A percentile compares a stretch with the other conserved stretches of the same genome.
Evolutionary conservation across 2,329 filamentous ascomycete species (phyloP).

Genomic region (Periconia sp.): DNA sequence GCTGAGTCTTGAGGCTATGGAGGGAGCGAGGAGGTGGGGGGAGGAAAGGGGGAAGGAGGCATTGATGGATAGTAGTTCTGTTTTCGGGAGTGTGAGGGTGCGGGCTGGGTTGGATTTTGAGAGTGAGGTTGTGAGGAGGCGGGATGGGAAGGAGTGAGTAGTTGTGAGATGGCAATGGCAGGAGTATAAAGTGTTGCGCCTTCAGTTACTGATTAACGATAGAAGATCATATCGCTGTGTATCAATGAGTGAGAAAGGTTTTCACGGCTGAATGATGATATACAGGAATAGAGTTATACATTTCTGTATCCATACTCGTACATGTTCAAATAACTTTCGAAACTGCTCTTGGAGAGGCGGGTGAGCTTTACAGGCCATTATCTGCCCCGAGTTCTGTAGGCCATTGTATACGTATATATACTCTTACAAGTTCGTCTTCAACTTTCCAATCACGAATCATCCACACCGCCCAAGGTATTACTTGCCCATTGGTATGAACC

Average conservation of each 20-base stretch:
- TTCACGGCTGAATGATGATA: too few species aligned
- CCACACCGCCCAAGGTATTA: constrained; percentile 64
- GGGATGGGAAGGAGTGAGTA: constrained; percentile 10
- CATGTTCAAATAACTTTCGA: too few species aligned
- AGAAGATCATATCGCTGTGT: too few species aligned
- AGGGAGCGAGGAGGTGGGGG: constrained; percentile 46
- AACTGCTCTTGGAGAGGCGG: too few species aligned
- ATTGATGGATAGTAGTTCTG: constrained; percentile 52
- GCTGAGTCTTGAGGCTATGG: constrained; percentile 47
- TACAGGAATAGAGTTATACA: too few species aligned
- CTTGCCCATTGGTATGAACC: constrained; percentile 90
- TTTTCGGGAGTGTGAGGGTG: constrained; percentile 52
- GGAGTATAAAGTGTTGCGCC: too few species aligned
- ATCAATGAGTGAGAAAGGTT: too few species aligned
- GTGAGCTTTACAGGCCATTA: too few species aligned
- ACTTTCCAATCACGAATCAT: constrained; percentile 15
- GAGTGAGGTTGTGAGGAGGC: constrained; percentile 37
- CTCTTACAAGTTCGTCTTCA: constrained; percentile 1
- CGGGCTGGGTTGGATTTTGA: constrained; percentile 51
- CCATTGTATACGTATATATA: neutral
- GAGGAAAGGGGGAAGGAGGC: constrained; percentile 32
- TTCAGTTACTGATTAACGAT: too few species aligned
- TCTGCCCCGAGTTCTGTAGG: too few species aligned
- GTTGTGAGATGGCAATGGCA: neutral
- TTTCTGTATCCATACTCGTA: too few species aligned